Conservation (phyloP, 306 rosid genomes). For the Ormosia emarginata region DNA sequence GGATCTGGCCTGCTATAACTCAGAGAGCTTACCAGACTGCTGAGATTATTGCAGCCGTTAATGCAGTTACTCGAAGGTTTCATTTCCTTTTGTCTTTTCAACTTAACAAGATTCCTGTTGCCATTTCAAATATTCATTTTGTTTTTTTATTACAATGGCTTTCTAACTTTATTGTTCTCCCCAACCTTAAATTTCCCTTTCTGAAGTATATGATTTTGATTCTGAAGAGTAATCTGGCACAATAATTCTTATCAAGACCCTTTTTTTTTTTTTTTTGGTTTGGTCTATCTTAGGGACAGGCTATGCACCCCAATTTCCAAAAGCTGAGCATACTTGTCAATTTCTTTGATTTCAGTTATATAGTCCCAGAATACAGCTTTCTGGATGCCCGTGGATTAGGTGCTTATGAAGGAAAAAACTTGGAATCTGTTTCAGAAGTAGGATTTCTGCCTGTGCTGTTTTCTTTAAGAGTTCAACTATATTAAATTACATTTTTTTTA, state of each 20-base stretch:
- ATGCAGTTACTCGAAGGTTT: constrained; percentile 74
- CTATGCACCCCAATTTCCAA: neutral
- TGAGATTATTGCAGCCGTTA: constrained; percentile 81
- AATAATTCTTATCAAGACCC: neutral
- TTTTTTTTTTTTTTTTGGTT: neutral
- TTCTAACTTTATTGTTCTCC: neutral
- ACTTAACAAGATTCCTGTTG: neutral
- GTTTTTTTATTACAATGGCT: neutral
- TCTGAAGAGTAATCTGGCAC: neutral
- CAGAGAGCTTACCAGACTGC: constrained; percentile 96
- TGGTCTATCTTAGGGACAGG: neutral
- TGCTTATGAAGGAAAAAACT: constrained; percentile 80
- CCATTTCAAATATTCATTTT: neutral
- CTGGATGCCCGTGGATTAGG: constrained; percentile 92
- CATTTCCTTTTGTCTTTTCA: neutral
- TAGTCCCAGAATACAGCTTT: constrained; percentile 95
- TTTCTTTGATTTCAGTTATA: constrained; percentile 56
- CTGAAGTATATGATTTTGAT: neutral
- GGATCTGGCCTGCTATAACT: constrained; percentile 98
- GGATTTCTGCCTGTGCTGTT: constrained; percentile 16
- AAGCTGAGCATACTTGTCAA: neutral
- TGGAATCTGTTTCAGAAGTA: constrained; percentile 80
- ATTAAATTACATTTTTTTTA: too few relatives aligned
- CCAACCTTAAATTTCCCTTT: neutral
- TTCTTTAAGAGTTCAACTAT: neutral